phyloP scores from a whole-genome alignment of 2,329 filamentous ascomycete genomes.

The Pestalotiopsis sp. region DNA sequence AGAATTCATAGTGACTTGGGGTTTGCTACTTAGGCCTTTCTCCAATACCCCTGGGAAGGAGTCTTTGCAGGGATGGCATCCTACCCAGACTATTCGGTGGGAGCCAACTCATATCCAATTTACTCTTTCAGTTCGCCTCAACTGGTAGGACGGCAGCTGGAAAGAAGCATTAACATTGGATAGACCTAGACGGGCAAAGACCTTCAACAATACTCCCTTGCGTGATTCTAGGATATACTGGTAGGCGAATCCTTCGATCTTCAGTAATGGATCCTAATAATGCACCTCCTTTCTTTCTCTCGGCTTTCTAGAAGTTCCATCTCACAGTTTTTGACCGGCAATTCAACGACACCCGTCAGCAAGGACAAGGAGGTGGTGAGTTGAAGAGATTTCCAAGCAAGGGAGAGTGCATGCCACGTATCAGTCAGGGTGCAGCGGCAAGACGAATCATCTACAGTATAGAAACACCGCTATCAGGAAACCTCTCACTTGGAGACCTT shows the following conservation, averaged over 20 bases:
- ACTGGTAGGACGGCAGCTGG: neutral
- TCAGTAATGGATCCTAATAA: neutral
- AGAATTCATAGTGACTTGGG: neutral
- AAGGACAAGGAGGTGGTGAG: neutral
- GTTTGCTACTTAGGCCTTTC: neutral
- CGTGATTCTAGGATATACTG: neutral
- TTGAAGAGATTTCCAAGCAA: neutral
- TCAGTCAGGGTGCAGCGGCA: neutral
- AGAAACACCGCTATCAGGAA: neutral
- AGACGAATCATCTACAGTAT: neutral
- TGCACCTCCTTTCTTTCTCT: neutral
- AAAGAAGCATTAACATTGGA: neutral
- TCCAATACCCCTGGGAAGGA: neutral
- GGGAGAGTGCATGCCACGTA: neutral
- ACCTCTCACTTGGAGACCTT: neutral
- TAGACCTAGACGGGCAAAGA: neutral
- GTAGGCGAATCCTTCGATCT: neutral
- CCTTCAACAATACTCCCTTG: neutral
- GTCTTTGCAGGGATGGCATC: too few species aligned
- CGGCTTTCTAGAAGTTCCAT: neutral
- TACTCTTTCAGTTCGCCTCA: neutral
- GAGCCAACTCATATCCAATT: too few species aligned
- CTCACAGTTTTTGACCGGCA: neutral
- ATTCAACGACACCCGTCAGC: neutral
- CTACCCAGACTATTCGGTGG: too few species aligned